Base-by-base conservation (phyloP, 768 basidiomycete genomes). In the Termitomyces heimii region DNA sequence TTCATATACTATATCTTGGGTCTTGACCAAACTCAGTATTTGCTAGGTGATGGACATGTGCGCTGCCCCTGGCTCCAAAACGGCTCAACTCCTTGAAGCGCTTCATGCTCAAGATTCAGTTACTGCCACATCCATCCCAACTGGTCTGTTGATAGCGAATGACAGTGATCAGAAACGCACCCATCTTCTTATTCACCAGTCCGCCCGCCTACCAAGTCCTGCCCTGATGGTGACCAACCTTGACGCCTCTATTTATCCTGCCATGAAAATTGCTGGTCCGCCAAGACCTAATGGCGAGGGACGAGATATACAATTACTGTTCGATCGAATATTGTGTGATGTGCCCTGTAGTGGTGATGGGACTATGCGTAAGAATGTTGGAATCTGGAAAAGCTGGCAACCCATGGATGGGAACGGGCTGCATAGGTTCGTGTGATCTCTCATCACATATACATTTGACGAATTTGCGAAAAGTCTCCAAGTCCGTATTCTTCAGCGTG, bases 311-410 rank as follows among this genome's bases (percentile, higher is more conserved):
- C 78, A 81, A 31, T 75, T 99, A 51, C 71, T 86, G 56, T 99
- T 97, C 65, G 96, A 98, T 69, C 79, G 96, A 32, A 96, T 99
- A 57, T 72, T 99, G 34, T 95, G 94, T 50, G 97, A 98, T 68
- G 97, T 99, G 9, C 97, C 97, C 9, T 99, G 97, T 68, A 94
- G 92, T 64, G 97, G 97, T 4, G 97, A 99, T 68, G 97, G 96
- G 0, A 99, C 97, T 0, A 70, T 98, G 56, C 75, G 97, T 60
- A 99, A 99, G 78, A 99, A 99, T 68, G 69, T 90, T 14, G 90
- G 86, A 0, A 97, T 99, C 40, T 99, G 97, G 97, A 90, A 88
- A 68, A 79, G 80, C 42, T 99, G 96, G 96, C 83, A 83, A 44
- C 82, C 88, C 13, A 82, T 84, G 69, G 92, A 96, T 68, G 96